A percentile compares a stretch with the other conserved stretches of the same genome.
Evolutionary conservation across 495 filamentous ascomycete genomes (phyloP).

Genomic region (Lasiosphaeris hirsuta): DNA sequence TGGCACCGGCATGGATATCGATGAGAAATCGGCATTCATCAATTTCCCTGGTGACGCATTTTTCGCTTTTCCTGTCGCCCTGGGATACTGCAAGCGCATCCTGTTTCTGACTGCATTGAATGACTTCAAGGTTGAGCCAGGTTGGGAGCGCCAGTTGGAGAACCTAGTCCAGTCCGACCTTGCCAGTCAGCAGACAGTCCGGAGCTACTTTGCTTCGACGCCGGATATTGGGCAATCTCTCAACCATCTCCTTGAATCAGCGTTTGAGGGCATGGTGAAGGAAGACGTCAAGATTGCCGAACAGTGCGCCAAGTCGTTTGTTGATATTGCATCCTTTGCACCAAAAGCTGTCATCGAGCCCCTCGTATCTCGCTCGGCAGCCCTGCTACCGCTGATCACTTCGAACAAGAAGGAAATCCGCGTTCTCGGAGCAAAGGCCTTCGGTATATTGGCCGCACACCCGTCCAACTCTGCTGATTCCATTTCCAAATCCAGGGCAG

Average conservation of each 20-base stretch:
- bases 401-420: conserved; percentile 68
- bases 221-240: conserved; percentile 26
- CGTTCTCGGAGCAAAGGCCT: conserved; percentile 59
- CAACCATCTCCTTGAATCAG: conserved; percentile 46
- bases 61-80: conserved; percentile 58
- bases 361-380: conserved; percentile 45
- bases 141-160: conserved; percentile 82
- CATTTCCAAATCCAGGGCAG: conserved; percentile 7
- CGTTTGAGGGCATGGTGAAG: conserved; percentile 57
- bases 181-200: conserved; percentile 55
- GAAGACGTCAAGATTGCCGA: conserved; percentile 47
- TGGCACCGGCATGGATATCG: conserved; percentile 29
- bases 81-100: conserved; percentile 70
- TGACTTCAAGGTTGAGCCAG: conserved; percentile 63
- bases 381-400: conserved; percentile 55
- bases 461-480: conserved; percentile 36
- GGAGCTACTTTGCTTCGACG: conserved; percentile 37
- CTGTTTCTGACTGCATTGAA: conserved; percentile 68
- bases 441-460: conserved; percentile 77
- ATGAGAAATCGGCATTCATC: conserved; percentile 33
- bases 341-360: conserved; percentile 48
- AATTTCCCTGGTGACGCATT: conserved; percentile 44
- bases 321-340: conserved; percentile 64
- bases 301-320: conserved; percentile 57
- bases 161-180: conserved; percentile 63